These are phyloP conservation scores for Penicillium odoratum DNA, from an alignment of 495 filamentous ascomycete species.

Conservation along the genomic window DNA sequence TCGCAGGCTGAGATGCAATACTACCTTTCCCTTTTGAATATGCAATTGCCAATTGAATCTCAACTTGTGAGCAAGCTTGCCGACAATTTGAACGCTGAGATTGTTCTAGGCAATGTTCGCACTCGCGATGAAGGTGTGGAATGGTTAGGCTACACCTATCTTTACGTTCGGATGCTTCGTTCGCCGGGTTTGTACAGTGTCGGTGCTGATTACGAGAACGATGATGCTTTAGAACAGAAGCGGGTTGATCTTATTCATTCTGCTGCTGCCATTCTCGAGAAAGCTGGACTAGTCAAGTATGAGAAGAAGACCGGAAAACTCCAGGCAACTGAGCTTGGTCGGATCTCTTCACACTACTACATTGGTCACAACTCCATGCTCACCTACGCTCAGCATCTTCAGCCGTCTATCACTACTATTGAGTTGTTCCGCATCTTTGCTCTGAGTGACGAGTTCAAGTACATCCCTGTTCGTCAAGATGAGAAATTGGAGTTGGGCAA, in stretches of 20 bases:
- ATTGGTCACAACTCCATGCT: constrained; percentile 95
- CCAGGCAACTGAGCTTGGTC: constrained; percentile 88
- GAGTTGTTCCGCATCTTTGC: constrained; percentile 98
- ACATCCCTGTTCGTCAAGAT: constrained; percentile 95
- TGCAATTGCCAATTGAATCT: constrained; percentile 96
- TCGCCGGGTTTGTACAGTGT: constrained; percentile 96
- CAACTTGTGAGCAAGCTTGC: constrained; percentile 91
- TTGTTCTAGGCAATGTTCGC: constrained; percentile 93
- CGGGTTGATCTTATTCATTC: constrained; percentile 95
- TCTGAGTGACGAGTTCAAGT: constrained; percentile 97
- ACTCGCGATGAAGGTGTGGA: constrained; percentile 94
- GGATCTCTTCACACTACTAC: constrained; percentile 97
- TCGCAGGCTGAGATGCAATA: constrained; percentile 93
- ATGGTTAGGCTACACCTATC: constrained; percentile 98
- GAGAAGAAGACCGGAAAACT: constrained; percentile 90
- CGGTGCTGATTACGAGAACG: constrained; percentile 90
- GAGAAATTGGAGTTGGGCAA: constrained; percentile 97
- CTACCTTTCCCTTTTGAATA: constrained; percentile 93
- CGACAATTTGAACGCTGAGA: constrained; percentile 96
- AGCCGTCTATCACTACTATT: constrained; percentile 85
- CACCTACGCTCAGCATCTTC: constrained; percentile 93
- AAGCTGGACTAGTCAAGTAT: constrained; percentile 86
- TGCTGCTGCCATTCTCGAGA: constrained; percentile 83
- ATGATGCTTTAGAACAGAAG: constrained; percentile 90
- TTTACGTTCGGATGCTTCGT: constrained; percentile 96